Evolutionary conservation across 1,139 yeast species (phyloP).

Genomic region (Kodamaea sp.): DNA sequence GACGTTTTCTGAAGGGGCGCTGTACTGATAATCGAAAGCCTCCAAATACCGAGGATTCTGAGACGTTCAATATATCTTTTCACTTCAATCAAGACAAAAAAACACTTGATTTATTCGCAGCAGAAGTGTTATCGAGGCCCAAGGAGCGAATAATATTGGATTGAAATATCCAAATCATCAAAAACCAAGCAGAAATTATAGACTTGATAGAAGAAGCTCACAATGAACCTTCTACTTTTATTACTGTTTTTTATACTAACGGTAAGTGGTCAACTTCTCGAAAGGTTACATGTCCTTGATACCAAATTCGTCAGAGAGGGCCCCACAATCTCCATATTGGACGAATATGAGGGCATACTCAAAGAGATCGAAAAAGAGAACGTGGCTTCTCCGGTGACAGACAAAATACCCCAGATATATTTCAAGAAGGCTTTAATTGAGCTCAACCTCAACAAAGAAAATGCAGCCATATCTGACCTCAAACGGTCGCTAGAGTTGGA

Average conservation of each 20-base stretch:
- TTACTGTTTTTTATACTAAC: slow-evolving; percentile 6
- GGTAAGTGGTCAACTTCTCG: slow-evolving; percentile 7
- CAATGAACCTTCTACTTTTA: slow-evolving; percentile 5
- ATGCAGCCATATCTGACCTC: slow-evolving; percentile 50
- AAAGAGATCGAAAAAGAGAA: slow-evolving; percentile 13
- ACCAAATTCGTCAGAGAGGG: slow-evolving; percentile 21
- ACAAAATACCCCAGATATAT: slow-evolving; percentile 37
- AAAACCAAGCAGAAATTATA: too few species aligned
- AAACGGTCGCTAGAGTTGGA: slow-evolving; percentile 42
- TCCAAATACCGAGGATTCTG: too few species aligned
- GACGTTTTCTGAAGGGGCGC: too few species aligned
- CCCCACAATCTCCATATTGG: slow-evolving; percentile 27
- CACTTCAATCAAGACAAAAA: too few species aligned
- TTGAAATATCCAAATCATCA: too few species aligned
- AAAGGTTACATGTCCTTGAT: slow-evolving; percentile 10
- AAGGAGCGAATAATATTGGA: too few species aligned
- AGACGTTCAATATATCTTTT: too few species aligned
- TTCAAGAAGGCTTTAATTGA: slow-evolving; percentile 58
- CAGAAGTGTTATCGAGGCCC: too few species aligned
- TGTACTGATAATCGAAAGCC: too few species aligned
- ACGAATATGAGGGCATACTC: slow-evolving; percentile 24
- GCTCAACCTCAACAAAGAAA: slow-evolving; percentile 48
- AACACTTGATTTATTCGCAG: too few species aligned
- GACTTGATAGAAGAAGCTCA: too few species aligned
- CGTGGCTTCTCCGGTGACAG: slow-evolving; percentile 2